These are phyloP conservation scores for Hirschfeldia incana DNA, from an alignment of 345 rosid genomes.

Conservation along the genomic window DNA sequence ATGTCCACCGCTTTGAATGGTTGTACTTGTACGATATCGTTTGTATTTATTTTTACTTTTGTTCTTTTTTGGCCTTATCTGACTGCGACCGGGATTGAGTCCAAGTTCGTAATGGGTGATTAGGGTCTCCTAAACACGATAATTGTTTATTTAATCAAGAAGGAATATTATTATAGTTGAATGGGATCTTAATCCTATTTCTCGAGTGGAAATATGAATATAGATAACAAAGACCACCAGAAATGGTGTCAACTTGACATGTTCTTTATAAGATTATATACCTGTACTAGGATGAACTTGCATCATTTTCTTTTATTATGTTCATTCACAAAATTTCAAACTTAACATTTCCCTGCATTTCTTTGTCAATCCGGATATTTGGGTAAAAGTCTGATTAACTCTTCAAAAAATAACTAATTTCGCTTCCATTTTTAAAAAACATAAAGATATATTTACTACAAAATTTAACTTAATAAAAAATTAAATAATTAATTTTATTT, in stretches of 20 bases:
- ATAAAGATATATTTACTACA: too few species aligned
- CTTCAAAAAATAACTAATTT: not conserved
- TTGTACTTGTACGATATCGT: slow-evolving; percentile 13
- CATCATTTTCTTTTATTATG: not conserved
- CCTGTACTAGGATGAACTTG: not conserved
- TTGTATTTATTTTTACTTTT: not conserved
- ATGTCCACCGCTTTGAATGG: slow-evolving; percentile 39
- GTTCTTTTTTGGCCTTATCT: slow-evolving; percentile 15
- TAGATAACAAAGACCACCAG: not conserved
- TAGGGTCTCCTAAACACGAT: slow-evolving; percentile 15
- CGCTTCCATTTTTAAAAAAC: not conserved
- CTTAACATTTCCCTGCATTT: not conserved
- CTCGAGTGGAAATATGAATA: not conserved
- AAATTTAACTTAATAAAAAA: too few species aligned
- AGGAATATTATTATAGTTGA: not conserved
- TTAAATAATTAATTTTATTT: too few species aligned
- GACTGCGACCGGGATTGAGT: slow-evolving; percentile 28
- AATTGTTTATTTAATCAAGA: not conserved
- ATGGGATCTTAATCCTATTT: slow-evolving; percentile 18
- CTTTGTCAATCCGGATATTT: not conserved
- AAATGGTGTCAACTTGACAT: slow-evolving; percentile 1
- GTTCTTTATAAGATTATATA: not conserved
- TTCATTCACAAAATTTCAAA: not conserved
- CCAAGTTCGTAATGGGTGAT: slow-evolving; percentile 30
- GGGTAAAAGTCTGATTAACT: not conserved